A percentile compares a stretch with the other conserved stretches of the same genome.
Conservation (phyloP, 2,329 filamentous ascomycete species). For the Tolypocladium inflatum region DNA sequence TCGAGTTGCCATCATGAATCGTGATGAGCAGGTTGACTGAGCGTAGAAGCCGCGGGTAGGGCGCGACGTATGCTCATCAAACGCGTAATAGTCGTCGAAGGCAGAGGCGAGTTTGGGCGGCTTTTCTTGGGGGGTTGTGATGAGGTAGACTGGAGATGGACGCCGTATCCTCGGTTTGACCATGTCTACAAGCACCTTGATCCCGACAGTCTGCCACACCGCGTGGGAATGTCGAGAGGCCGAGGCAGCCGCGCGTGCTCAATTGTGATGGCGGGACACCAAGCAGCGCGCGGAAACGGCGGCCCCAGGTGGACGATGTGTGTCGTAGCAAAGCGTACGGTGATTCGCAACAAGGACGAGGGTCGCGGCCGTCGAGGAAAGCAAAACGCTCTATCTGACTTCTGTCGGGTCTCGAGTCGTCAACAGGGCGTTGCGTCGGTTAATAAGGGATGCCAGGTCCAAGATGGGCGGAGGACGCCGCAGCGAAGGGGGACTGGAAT, state of each 20-base stretch:
- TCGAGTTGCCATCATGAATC: slow-evolving; percentile 18
- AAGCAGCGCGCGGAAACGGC: slow-evolving; percentile 4
- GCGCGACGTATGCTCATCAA: slow-evolving; percentile 29
- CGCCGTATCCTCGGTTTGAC: slow-evolving; percentile 35
- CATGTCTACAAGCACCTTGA: slow-evolving; percentile 22
- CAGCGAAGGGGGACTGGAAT: slow-evolving; percentile 12
- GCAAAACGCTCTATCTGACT: background rate
- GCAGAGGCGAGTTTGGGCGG: slow-evolving; percentile 35
- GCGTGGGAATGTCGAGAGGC: background rate
- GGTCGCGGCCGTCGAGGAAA: background rate
- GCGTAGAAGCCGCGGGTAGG: slow-evolving; percentile 38
- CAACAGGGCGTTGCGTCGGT: background rate
- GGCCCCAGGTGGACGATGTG: background rate
- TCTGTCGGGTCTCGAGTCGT: background rate
- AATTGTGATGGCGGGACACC: background rate
- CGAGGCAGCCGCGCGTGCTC: background rate
- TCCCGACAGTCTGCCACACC: background rate
- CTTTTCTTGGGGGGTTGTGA: slow-evolving; percentile 29
- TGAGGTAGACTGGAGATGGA: slow-evolving; percentile 33
- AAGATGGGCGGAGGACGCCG: background rate
- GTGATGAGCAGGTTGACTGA: slow-evolving; percentile 28
- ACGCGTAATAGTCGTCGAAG: slow-evolving; percentile 36
- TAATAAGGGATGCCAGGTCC: background rate
- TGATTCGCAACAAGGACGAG: background rate
- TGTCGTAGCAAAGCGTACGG: background rate